Conservation (phyloP, 2,329 filamentous ascomycete genomes). For the Trichoderma afroharzianum region DNA sequence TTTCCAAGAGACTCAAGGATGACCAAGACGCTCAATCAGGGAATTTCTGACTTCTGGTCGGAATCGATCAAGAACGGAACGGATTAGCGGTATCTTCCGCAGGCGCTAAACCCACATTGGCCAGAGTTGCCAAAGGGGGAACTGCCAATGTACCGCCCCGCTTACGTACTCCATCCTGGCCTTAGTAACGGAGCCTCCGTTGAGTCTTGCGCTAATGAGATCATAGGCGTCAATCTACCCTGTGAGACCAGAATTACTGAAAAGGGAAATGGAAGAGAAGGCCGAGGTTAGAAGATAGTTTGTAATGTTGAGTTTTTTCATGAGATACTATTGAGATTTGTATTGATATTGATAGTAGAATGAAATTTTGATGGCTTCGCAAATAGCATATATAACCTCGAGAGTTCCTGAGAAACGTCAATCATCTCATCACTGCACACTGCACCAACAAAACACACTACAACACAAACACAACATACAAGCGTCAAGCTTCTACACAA, state of each 20-base stretch:
- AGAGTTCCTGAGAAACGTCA: neutral
- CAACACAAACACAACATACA: neutral
- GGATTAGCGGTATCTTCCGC: neutral
- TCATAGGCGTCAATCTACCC: neutral
- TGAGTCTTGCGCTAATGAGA: neutral
- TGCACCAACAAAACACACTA: neutral
- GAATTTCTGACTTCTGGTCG: neutral
- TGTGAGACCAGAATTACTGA: conserved; percentile 1
- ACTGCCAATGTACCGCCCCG: neutral
- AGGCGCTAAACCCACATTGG: neutral
- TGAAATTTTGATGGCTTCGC: neutral
- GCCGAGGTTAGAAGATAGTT: neutral
- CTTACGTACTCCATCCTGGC: neutral
- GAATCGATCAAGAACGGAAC: neutral
- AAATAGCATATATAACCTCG: neutral
- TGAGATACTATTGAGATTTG: neutral
- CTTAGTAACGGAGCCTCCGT: neutral
- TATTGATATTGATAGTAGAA: neutral
- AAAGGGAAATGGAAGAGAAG: conserved; percentile 6
- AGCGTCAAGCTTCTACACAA: neutral
- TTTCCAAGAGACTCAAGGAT: neutral
- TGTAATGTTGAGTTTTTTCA: neutral
- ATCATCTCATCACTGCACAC: neutral
- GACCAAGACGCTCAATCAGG: neutral
- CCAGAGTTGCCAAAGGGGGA: neutral